A percentile compares a stretch with the other conserved stretches of the same genome.
Conservation (phyloP, 768 basidiomycete genomes). For the Lyophyllum atratum region DNA sequence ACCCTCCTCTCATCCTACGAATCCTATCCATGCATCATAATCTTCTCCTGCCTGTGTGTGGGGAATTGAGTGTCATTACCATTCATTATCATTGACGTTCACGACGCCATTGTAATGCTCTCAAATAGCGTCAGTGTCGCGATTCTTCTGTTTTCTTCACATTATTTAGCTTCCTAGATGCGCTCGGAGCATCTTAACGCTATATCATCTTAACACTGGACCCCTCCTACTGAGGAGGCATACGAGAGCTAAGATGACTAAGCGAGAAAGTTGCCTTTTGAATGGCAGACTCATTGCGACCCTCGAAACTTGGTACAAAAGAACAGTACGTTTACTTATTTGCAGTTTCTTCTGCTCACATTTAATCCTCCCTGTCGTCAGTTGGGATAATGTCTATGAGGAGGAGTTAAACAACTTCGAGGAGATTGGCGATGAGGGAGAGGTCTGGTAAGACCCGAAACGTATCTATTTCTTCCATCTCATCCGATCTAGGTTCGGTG, state of each 20-base stretch:
- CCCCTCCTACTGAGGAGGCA: too few relatives aligned
- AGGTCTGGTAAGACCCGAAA: conserved; percentile 63
- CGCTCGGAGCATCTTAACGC: not conserved
- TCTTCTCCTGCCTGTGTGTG: not conserved
- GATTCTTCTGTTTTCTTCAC: too few relatives aligned
- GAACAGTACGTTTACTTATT: conserved; percentile 57
- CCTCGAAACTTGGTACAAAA: conserved; percentile 80
- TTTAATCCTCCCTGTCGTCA: conserved; percentile 26
- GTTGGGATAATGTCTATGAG: conserved; percentile 80
- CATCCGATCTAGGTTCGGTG: conserved; percentile 65
- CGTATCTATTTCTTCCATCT: not conserved
- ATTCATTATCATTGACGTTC: not conserved
- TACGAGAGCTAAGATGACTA: conserved; percentile 34
- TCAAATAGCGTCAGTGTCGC: too few relatives aligned
- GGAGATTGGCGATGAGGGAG: conserved; percentile 83
- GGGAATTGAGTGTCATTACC: not conserved
- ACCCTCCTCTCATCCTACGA: conserved; percentile 4
- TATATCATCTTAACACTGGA: not conserved
- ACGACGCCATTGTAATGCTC: not conserved
- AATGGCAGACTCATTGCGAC: conserved; percentile 39
- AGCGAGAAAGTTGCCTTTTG: conserved; percentile 23
- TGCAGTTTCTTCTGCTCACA: not conserved
- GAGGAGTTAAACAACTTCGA: conserved; percentile 71
- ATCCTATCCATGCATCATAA: not conserved
- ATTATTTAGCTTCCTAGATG: not conserved